These are phyloP conservation scores for Pueraria montana DNA, from an alignment of 306 rosid genomes.

Conservation along the genomic window DNA sequence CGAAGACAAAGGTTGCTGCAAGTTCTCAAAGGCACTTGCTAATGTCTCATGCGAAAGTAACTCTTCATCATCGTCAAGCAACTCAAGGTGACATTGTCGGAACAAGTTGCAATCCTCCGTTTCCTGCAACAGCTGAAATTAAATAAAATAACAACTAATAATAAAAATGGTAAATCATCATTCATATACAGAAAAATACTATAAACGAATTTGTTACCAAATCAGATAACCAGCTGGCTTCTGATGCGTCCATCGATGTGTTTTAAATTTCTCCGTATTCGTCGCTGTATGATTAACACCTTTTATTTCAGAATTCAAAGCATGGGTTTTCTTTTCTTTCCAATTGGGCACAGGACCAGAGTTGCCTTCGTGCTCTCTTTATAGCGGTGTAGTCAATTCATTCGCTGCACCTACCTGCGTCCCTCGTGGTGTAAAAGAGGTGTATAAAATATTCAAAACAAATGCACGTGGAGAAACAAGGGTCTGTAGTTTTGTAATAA, in stretches of 20 bases:
- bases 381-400: too few relatives aligned
- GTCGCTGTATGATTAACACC: too few relatives aligned
- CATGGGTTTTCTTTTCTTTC: too few relatives aligned
- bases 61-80: constrained; percentile 44
- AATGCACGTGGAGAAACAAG: too few relatives aligned
- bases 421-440: too few relatives aligned
- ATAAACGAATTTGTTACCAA: constrained; percentile 29
- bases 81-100: constrained; percentile 45
- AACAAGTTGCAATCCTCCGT: constrained; percentile 54
- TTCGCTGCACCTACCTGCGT: too few relatives aligned
- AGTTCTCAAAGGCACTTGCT: constrained; percentile 32
- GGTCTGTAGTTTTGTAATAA: too few relatives aligned
- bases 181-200: neutral
- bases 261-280: too few relatives aligned
- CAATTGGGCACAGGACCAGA: too few relatives aligned
- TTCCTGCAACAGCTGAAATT: constrained; percentile 48
- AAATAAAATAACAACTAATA: neutral
- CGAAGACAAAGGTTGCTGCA: constrained; percentile 54
- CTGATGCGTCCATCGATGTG: constrained; percentile 53
- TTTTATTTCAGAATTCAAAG: too few relatives aligned
- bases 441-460: too few relatives aligned
- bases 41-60: constrained; percentile 52
- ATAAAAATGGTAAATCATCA: neutral
- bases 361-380: too few relatives aligned
- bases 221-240: constrained; percentile 65